Base-by-base conservation (phyloP, 345 rosid genomes). In the Eucalyptus marginata region DNA sequence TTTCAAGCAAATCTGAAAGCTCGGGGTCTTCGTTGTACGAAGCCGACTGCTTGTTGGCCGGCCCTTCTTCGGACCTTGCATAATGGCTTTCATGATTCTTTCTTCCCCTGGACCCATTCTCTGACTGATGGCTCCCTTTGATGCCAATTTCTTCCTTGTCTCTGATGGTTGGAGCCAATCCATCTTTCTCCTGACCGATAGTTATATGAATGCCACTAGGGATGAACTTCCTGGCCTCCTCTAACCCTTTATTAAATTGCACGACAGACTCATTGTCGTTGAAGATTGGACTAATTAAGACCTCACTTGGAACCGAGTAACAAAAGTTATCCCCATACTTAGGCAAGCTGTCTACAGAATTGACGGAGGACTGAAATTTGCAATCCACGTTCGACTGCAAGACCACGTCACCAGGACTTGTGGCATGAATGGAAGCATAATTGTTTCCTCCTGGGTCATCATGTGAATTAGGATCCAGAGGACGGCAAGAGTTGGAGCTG, bases 1-100 rank as follows among this genome's bases (percentile, higher is more conserved):
- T 94, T 89, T 96, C 98, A 86, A 96, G 94, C 96, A 92, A 88
- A 76, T 96, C 96, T 31, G 97, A 93, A 40, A 96, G 89, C 66
- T 95, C 96, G 1, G 84, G 88, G 88, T 96, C 93, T 47, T 93
- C 93, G 31, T 24, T 89, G 31, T 50, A 86, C 33, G 92, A 90
- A 50, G 96, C 96, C 1, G 92, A 92, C 31, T 95, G 96, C 89
- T 96, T 95, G 88, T 83, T 92, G 88, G 93, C 92, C 91, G 95
- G 93, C 58, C 89, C 95, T 89, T 93, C 95, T 27, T 87, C 93
- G 17, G 90, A 85, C 89, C 94, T 94, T 49, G 86, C 91, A 86
- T 90, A 94, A 88, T 91, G 95, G 14, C 96, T 92, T 90, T 92
- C 92, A 56, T 92, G 96, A 84, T 91, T 94, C 91, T 92, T 96